A percentile compares a stretch with the other conserved stretches of the same genome.
Evolutionary conservation across 768 basidiomycete genomes (phyloP).

Genomic region (Cubamyces lactineus): DNA sequence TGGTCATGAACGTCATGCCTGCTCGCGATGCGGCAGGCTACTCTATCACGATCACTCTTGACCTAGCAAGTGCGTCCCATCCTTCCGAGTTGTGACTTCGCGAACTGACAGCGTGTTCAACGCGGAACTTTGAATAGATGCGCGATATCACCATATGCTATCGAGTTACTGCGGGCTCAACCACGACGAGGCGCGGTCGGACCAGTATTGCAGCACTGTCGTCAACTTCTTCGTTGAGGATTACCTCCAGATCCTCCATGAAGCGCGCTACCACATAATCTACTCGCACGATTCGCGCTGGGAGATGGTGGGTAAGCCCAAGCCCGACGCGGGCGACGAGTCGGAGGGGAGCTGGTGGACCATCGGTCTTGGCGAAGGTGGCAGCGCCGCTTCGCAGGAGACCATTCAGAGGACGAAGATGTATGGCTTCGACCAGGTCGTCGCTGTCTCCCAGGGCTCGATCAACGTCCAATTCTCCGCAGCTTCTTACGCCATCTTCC

Average conservation of each 20-base stretch:
- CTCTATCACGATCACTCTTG: constrained; percentile 29
- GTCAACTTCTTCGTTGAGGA: constrained; percentile 31
- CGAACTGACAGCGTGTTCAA: background rate
- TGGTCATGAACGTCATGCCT: constrained; percentile 32
- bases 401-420: constrained; percentile 28
- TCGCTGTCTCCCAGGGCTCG: constrained; percentile 33
- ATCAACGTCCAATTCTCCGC: constrained; percentile 31
- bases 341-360: constrained; percentile 21
- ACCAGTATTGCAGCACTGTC: constrained; percentile 25
- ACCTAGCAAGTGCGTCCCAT: constrained; percentile 29
- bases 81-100: background rate
- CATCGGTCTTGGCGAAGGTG: constrained; percentile 11
- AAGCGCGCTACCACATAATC: constrained; percentile 30
- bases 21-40: constrained; percentile 26
- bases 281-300: constrained; percentile 24
- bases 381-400: constrained; percentile 15
- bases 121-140: constrained; percentile 1
- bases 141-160: constrained; percentile 7
- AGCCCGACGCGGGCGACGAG: background rate
- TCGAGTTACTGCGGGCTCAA: constrained; percentile 22
- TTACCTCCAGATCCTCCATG: constrained; percentile 34
- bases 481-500: constrained; percentile 23
- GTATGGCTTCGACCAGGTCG: constrained; percentile 34
- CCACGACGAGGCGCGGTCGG: constrained; percentile 22
- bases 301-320: constrained; percentile 17